Evolutionary conservation across 345 rosid species (phyloP).

Genomic region (Rhodamnia rubescens): DNA sequence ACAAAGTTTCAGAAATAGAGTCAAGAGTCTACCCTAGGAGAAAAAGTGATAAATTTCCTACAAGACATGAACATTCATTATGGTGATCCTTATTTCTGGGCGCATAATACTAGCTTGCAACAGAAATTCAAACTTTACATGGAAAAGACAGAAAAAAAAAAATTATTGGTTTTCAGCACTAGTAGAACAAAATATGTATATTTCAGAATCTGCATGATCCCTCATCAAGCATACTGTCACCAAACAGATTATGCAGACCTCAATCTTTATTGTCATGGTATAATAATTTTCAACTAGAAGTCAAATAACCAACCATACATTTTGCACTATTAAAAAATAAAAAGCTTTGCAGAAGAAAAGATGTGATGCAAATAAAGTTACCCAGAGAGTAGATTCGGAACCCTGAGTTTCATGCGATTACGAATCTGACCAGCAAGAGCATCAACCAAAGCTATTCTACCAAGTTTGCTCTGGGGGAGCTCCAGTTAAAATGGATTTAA

Average conservation of each 20-base stretch:
- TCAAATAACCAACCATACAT: not conserved
- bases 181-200: not conserved
- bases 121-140: not conserved
- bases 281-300: not conserved
- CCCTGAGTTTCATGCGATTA: conserved; percentile 62
- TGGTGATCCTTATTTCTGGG: not conserved
- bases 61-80: not conserved
- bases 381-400: conserved; percentile 73
- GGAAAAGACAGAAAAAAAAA: not conserved
- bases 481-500: conserved; percentile 62
- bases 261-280: not conserved
- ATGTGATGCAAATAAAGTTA: conserved; percentile 6
- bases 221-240: not conserved
- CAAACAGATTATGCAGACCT: not conserved
- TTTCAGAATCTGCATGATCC: not conserved
- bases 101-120: not conserved
- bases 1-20: not conserved
- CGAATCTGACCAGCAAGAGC: conserved; percentile 68
- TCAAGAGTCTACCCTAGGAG: not conserved
- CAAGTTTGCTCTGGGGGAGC: conserved; percentile 63
- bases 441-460: conserved; percentile 76
- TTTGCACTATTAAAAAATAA: not conserved
- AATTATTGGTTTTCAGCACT: not conserved
- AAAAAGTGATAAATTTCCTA: not conserved
- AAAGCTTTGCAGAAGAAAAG: not conserved